A percentile compares a stretch with the other conserved stretches of the same genome.
phyloP scores from a whole-genome alignment of 257 asterid genomes.

The Phtheirospermum japonicum region DNA sequence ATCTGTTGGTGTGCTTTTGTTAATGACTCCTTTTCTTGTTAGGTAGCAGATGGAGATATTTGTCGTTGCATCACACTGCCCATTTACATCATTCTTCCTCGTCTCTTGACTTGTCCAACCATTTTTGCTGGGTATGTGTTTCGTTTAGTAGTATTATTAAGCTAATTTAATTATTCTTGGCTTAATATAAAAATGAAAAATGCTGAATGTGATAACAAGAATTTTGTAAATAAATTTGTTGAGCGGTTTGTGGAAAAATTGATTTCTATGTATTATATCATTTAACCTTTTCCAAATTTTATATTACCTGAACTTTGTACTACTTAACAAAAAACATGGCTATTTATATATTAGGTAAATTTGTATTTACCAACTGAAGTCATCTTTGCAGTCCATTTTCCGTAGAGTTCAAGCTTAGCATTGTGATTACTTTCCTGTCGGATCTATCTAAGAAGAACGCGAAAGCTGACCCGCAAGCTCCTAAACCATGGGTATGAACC shows the following conservation, averaged over 20 bases:
- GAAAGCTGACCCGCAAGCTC: conserved; percentile 46
- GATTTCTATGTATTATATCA: too few relatives aligned
- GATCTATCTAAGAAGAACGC: conserved; percentile 47
- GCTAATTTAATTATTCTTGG: background rate
- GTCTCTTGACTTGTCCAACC: conserved; percentile 85
- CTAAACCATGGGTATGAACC: conserved; percentile 62
- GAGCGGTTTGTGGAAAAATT: too few relatives aligned
- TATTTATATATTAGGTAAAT: background rate
- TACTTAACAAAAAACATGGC: background rate
- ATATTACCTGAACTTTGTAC: too few relatives aligned
- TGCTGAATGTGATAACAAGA: background rate
- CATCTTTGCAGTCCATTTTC: conserved; percentile 69
- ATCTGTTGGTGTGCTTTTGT: conserved; percentile 8
- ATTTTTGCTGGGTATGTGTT: conserved; percentile 71
- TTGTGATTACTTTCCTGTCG: conserved; percentile 58
- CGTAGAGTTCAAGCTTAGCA: conserved; percentile 66
- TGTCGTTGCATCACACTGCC: conserved; percentile 65
- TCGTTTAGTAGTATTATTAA: conserved; percentile 23
- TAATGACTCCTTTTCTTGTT: conserved; percentile 27
- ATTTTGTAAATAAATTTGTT: too few relatives aligned
- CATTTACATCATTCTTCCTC: conserved; percentile 69
- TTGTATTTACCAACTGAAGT: conserved; percentile 11
- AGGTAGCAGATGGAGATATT: conserved; percentile 89
- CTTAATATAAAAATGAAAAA: background rate
- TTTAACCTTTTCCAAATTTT: too few relatives aligned